Percentiles rank a stretch among this genome's conserved stretches.
Evolutionary conservation across 2,329 filamentous ascomycete genomes (phyloP).

Genomic region (Nothomitra cinnamomea): DNA sequence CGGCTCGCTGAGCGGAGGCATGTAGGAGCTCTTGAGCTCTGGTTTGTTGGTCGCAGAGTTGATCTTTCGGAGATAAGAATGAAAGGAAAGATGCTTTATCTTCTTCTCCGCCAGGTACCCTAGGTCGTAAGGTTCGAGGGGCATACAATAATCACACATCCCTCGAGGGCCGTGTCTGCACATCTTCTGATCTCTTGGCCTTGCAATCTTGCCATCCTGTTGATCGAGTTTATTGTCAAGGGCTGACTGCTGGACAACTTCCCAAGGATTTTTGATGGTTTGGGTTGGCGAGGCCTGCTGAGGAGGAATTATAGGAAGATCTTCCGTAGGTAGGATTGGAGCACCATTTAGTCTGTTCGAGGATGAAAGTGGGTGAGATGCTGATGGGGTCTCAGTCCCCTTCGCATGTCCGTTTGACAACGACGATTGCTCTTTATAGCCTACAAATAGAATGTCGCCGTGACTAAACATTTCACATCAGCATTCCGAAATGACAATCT

Average conservation of each 20-base stretch:
- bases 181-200: constrained; percentile 64
- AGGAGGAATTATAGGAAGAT: constrained; percentile 43
- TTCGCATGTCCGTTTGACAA: constrained; percentile 30
- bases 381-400: constrained; percentile 1
- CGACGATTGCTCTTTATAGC: constrained; percentile 46
- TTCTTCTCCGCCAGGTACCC: constrained; percentile 85
- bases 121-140: constrained; percentile 82
- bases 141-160: constrained; percentile 99
- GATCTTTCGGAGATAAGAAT: constrained; percentile 84
- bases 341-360: constrained; percentile 64
- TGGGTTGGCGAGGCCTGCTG: constrained; percentile 37
- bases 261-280: constrained; percentile 78
- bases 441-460: constrained; percentile 79
- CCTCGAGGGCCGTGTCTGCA: constrained; percentile 91
- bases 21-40: constrained; percentile 84
- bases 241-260: constrained; percentile 71
- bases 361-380: constrained; percentile 21
- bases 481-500: constrained; percentile 3
- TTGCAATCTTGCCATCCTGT: constrained; percentile 73
- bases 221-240: constrained; percentile 79
- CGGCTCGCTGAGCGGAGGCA: constrained; percentile 84
- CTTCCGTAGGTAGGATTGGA: constrained; percentile 50
- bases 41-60: constrained; percentile 95
- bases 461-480: constrained; percentile 38
- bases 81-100: constrained; percentile 97